Conservation (phyloP, 2,329 filamentous ascomycete genomes). For the Colletotrichum sublineola region DNA sequence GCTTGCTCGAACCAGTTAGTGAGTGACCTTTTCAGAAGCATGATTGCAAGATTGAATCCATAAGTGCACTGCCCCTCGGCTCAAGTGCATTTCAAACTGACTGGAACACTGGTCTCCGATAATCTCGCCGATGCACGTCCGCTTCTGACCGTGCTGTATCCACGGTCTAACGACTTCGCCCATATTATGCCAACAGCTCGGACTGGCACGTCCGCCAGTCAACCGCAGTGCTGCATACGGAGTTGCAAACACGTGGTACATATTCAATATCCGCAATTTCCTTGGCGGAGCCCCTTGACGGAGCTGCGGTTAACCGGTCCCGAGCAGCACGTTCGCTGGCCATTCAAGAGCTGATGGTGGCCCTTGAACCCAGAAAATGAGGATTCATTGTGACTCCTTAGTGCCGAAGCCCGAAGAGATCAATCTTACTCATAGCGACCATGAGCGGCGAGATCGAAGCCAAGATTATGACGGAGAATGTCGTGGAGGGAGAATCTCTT, state of each 20-base stretch:
- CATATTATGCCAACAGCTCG: conserved; percentile 9
- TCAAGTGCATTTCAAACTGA: conserved; percentile 14
- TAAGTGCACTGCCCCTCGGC: not conserved
- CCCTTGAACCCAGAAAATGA: not conserved
- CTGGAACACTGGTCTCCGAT: conserved; percentile 17
- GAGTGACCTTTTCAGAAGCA: not conserved
- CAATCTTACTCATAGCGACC: not conserved
- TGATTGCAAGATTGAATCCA: not conserved
- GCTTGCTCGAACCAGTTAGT: not conserved
- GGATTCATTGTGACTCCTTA: not conserved
- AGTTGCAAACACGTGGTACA: not conserved
- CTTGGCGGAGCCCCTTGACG: not conserved
- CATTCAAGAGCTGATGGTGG: not conserved
- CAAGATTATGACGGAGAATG: not conserved
- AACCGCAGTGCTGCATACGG: not conserved
- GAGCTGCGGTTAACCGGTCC: not conserved
- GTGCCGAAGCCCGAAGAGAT: too few relatives aligned
- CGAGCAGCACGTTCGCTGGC: not conserved
- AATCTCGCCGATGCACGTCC: conserved; percentile 27
- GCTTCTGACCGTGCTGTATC: conserved; percentile 25
- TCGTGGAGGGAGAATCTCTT: not conserved
- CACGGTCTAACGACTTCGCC: conserved; percentile 13
- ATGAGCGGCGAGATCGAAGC: conserved; percentile 8
- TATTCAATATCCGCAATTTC: not conserved
- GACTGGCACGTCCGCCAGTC: conserved; percentile 32